Evolutionary conservation across 2,329 filamentous ascomycete species (phyloP).

Genomic region (Colletotrichum incanum): DNA sequence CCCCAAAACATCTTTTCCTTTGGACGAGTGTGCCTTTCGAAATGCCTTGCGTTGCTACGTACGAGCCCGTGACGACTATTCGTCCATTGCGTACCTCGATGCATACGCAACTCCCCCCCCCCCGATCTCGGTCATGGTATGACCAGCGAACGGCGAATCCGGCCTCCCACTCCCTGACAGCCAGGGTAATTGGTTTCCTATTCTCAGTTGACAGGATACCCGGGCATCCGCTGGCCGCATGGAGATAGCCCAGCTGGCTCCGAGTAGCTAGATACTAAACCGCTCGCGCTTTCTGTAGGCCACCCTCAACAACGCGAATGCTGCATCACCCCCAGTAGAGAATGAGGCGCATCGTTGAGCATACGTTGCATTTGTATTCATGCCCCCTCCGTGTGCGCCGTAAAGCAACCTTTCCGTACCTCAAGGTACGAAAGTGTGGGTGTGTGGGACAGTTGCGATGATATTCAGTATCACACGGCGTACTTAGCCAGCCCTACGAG

Average conservation of each 20-base stretch:
- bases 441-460: background rate
- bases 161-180: background rate
- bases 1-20: background rate
- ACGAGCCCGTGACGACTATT: background rate
- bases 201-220: background rate
- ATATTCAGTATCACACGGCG: background rate
- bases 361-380: constrained; percentile 28
- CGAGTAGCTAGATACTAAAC: background rate
- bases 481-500: constrained; percentile 28
- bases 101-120: background rate
- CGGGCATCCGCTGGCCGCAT: background rate
- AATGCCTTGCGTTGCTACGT: background rate
- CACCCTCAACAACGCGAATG: background rate
- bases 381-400: background rate
- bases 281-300: background rate
- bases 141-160: background rate
- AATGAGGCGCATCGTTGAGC: constrained; percentile 10
- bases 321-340: background rate
- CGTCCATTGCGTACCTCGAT: background rate
- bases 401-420: background rate
- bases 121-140: background rate
- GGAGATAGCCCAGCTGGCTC: background rate
- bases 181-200: background rate
- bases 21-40: background rate
- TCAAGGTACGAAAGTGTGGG: background rate